Evolutionary conservation across 2,329 filamentous ascomycete genomes (phyloP).

Genomic region (Seiridium unicorne): DNA sequence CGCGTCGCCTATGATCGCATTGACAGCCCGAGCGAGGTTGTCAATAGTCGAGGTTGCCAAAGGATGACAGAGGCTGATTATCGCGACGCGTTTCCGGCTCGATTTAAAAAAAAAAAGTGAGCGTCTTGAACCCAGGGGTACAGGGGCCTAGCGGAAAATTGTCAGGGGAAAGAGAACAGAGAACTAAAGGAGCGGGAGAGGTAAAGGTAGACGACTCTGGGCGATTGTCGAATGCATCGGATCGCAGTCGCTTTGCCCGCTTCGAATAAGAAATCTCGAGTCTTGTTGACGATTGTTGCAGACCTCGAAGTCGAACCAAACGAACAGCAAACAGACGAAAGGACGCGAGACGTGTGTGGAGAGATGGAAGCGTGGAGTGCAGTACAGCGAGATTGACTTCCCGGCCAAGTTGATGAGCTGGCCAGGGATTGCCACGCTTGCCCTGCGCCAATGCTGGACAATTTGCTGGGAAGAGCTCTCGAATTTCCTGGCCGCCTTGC

Average conservation of each 20-base stretch:
- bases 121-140: neutral
- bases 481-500: constrained; percentile 1
- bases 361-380: neutral
- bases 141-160: neutral
- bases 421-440: constrained; percentile 7
- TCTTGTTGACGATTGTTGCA: neutral
- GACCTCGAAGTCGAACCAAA: neutral
- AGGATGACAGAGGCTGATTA: constrained; percentile 12
- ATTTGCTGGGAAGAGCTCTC: constrained; percentile 8
- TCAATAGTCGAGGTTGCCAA: constrained; percentile 12
- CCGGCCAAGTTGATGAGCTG: constrained; percentile 2
- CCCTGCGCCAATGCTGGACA: constrained; percentile 2
- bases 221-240: constrained; percentile 14
- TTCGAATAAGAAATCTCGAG: constrained; percentile 1
- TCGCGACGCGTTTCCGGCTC: constrained; percentile 6
- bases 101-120: constrained; percentile 1
- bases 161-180: neutral
- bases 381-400: neutral
- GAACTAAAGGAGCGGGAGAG: constrained; percentile 8
- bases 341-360: constrained; percentile 1
- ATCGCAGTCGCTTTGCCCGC: constrained; percentile 9
- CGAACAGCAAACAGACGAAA: neutral
- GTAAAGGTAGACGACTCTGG: constrained; percentile 7
- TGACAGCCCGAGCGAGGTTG: constrained; percentile 5
- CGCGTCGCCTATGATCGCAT: constrained; percentile 10